Evolutionary conservation across 345 rosid species (phyloP), one percentile per base, ranked within the genome.

Genomic region (Linum tenue): DNA sequence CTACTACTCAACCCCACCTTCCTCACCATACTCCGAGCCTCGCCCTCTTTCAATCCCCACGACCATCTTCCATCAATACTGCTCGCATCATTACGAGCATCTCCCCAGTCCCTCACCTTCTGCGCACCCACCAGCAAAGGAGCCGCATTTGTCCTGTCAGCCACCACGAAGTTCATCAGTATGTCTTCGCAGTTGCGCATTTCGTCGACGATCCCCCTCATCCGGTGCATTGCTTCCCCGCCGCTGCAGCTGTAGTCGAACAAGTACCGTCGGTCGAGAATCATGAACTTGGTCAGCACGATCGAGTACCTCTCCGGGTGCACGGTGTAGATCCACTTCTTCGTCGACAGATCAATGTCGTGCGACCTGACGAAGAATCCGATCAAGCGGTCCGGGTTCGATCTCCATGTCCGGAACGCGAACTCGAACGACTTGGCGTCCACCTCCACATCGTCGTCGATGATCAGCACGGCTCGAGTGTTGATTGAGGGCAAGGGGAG

Each of bases 111-210:
- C 62, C 91, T 76, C 11, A 72, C 79, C 69, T 75, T 84, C 60
- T 77, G 75, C 1, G 89, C 89, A 64, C 83, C 91, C n/a, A 88
- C 84, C 86, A 88, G 65, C 2, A 81, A 39, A 1, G 95, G 91
- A 37, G 91, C 95, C 14, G 76, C 82, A 0, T 77, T 80, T 2
- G 70, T 35, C 76, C 60, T 64, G 14, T 86, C 91, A 0, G 86
- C 86, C 50, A 71, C 91, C 48, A 81, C 81, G n/a, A 88, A 77
- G 59, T 88, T 88, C 89, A 88, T 88, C 63, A 88, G 63, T 37
- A 88, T 84, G 66, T 88, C 95, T 73, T 88, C 91, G 43, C 91
- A 88, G 62, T 88, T 86, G 31, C 41, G 73, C 89, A 71, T 83
- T 59, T 53, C 39, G 59, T 81, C 91, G 0, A 88, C 91, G 2